Conservation (phyloP, 371 early-diverging fungal species). For the Encephalitozoon romaleae region DNA sequence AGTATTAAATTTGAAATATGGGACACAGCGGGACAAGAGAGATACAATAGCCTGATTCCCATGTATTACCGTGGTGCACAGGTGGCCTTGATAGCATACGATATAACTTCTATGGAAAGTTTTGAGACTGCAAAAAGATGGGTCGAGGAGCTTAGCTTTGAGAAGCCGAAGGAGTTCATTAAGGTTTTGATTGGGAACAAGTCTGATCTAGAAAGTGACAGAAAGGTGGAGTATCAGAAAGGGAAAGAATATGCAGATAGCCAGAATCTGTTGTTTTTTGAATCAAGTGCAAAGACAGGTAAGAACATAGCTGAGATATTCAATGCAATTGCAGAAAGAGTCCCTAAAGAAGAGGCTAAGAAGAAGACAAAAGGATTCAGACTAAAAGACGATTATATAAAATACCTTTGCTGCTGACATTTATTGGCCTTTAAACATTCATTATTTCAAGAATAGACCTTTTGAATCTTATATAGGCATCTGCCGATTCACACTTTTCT, state of each 20-base stretch:
- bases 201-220: slow-evolving; percentile 69
- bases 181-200: slow-evolving; percentile 81
- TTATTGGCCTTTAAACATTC: neutral
- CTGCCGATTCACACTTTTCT: neutral
- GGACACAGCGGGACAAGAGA: slow-evolving; percentile 82
- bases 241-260: slow-evolving; percentile 74
- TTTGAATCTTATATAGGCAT: slow-evolving; percentile 8
- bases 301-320: slow-evolving; percentile 69
- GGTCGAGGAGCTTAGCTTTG: slow-evolving; percentile 81
- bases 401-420: slow-evolving; percentile 46
- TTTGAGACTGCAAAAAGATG: slow-evolving; percentile 77
- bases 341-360: slow-evolving; percentile 54
- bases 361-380: slow-evolving; percentile 8
- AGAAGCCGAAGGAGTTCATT: slow-evolving; percentile 72
- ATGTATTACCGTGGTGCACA: slow-evolving; percentile 92
- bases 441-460: neutral
- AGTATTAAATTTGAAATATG: slow-evolving; percentile 72
- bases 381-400: slow-evolving; percentile 18
- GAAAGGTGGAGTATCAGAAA: slow-evolving; percentile 73
- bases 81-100: slow-evolving; percentile 80
- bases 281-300: slow-evolving; percentile 82
- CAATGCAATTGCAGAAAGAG: slow-evolving; percentile 44
- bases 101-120: slow-evolving; percentile 83
- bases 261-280: slow-evolving; percentile 74
- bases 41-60: slow-evolving; percentile 82